Percentiles rank a stretch among this genome's conserved stretches.
phyloP scores from a whole-genome alignment of 306 rosid genomes.

The Argentina anserina region DNA sequence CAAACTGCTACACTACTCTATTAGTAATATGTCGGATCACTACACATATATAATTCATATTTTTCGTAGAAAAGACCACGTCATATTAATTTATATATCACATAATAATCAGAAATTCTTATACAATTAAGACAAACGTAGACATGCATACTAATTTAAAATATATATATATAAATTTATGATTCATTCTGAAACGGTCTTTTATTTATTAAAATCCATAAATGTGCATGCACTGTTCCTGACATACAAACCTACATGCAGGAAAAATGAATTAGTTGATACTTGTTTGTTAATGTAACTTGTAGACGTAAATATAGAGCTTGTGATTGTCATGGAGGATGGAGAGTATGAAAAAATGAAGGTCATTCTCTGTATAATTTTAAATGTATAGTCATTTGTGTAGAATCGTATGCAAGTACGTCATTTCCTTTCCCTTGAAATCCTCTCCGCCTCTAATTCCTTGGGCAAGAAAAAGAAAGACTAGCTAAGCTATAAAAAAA shows the following conservation, averaged over 20 bases:
- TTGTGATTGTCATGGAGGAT: not conserved
- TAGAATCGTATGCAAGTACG: slow-evolving; percentile 1
- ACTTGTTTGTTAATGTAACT: not conserved
- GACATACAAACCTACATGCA: not conserved
- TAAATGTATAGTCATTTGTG: not conserved
- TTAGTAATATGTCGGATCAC: no score
- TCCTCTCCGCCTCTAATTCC: not conserved
- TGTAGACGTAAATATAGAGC: not conserved
- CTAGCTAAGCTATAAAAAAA: not conserved
- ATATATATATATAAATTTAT: no score
- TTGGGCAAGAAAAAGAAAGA: not conserved
- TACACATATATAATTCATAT: no score
- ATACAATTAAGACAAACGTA: no score
- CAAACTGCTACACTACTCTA: not conserved
- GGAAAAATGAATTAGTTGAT: not conserved
- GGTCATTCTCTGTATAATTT: not conserved
- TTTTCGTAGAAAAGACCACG: no score
- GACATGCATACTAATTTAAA: no score
- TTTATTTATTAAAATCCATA: no score
- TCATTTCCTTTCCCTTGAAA: not conserved
- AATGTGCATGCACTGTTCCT: no score
- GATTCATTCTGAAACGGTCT: no score
- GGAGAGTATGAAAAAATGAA: not conserved
- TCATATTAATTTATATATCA: no score
- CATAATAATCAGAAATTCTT: no score